These are phyloP conservation scores for Russula sp. DNA, from an alignment of 768 basidiomycete genomes.

Conservation along the genomic window DNA sequence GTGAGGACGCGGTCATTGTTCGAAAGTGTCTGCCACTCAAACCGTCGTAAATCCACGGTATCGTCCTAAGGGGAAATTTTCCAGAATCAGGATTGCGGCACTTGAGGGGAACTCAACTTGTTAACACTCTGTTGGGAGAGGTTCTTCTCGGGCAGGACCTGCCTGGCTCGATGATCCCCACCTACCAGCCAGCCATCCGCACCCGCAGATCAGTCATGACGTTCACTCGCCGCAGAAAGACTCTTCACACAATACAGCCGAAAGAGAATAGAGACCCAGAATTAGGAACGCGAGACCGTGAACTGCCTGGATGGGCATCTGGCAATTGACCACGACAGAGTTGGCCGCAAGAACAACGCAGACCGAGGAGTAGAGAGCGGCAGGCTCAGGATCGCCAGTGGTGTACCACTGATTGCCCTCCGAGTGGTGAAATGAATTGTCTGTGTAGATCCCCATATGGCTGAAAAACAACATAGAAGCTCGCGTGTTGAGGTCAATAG, in stretches of 20 bases:
- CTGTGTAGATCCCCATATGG: too few species aligned
- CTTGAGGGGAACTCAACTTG: too few species aligned
- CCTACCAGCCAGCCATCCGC: neutral
- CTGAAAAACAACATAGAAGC: too few species aligned
- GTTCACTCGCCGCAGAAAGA: neutral
- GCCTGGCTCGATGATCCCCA: neutral
- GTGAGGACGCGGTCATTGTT: neutral
- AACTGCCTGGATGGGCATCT: too few species aligned
- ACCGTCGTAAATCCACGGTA: neutral
- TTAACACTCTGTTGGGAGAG: too few species aligned
- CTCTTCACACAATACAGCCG: neutral
- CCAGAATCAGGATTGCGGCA: neutral
- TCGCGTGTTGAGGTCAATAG: neutral
- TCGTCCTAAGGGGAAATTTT: neutral
- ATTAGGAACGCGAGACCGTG: neutral
- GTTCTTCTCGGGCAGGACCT: neutral
- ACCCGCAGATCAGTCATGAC: neutral
- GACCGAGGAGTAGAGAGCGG: neutral
- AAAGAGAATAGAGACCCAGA: neutral
- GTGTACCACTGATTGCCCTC: neutral
- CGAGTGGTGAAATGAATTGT: too few species aligned
- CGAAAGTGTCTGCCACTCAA: neutral
- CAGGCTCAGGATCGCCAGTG: neutral
- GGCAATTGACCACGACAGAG: too few species aligned
- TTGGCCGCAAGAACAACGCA: too few species aligned